Conservation (phyloP, 495 filamentous ascomycete species). For the Penicillium riverlandense region DNA sequence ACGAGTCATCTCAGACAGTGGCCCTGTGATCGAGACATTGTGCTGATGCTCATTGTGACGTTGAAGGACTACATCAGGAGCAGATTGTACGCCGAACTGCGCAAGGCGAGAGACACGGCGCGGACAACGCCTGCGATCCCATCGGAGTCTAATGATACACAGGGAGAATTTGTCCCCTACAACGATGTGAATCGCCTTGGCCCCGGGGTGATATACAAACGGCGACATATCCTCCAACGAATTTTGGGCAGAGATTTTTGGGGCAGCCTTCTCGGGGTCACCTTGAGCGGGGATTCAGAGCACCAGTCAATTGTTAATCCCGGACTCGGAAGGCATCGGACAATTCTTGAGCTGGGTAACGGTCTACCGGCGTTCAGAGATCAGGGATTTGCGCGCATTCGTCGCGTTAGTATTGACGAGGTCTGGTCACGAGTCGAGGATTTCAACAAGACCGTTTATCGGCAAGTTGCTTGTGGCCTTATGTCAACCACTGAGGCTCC, state of each 20-base stretch:
- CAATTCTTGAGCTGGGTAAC: constrained; percentile 8
- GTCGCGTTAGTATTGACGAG: not conserved
- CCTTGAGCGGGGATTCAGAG: not conserved
- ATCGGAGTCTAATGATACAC: no score
- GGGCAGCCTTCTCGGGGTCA: constrained; percentile 2
- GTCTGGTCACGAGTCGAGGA: not conserved
- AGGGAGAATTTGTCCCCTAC: no score
- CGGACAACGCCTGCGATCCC: constrained; percentile 1
- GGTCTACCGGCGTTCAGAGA: constrained; percentile 6
- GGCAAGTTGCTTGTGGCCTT: not conserved
- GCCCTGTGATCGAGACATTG: constrained; percentile 1
- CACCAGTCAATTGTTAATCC: no score
- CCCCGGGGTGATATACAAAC: constrained; percentile 1
- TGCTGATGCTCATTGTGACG: constrained; percentile 7
- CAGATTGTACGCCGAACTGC: constrained; percentile 12
- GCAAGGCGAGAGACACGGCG: constrained; percentile 1
- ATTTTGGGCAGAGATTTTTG: constrained; percentile 31
- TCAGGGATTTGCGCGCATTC: constrained; percentile 5
- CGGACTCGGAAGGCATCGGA: not conserved
- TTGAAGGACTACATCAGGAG: constrained; percentile 26
- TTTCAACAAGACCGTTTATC: constrained; percentile 1
- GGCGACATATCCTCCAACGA: constrained; percentile 20
- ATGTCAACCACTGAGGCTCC: no score
- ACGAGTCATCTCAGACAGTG: constrained; percentile 6
- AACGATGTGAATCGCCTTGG: no score